Evolutionary conservation across 2,329 filamentous ascomycete genomes (phyloP).

Genomic region (Ophiocordyceps australis): DNA sequence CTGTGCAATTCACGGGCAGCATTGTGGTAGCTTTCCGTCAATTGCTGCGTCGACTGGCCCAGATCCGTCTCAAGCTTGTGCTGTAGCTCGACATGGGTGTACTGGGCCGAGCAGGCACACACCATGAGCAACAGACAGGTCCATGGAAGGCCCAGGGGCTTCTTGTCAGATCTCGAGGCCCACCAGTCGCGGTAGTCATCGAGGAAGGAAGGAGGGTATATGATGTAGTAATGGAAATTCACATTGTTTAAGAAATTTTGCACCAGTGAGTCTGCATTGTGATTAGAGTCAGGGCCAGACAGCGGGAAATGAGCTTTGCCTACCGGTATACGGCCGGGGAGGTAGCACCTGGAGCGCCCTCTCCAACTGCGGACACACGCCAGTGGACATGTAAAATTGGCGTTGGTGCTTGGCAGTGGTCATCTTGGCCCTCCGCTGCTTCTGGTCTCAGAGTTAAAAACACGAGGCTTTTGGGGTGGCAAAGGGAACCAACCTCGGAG

Average conservation of each 20-base stretch:
- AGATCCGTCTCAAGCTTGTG: constrained; percentile 13
- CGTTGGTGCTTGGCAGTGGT: constrained; percentile 4
- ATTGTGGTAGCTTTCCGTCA: constrained; percentile 14
- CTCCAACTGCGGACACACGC: constrained; percentile 11
- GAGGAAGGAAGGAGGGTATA: constrained; percentile 16
- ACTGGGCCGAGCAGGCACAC: constrained; percentile 17
- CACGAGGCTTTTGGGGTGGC: background rate
- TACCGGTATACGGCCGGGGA: constrained; percentile 15
- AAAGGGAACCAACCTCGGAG: constrained; percentile 7
- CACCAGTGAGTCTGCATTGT: constrained; percentile 13
- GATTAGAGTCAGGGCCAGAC: background rate
- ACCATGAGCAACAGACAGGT: constrained; percentile 18
- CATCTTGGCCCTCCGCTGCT: constrained; percentile 6
- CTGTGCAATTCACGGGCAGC: constrained; percentile 13
- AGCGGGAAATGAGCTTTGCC: constrained; percentile 1
- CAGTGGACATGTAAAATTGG: constrained; percentile 5
- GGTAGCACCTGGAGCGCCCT: constrained; percentile 14
- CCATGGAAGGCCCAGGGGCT: constrained; percentile 16
- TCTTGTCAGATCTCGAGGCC: constrained; percentile 9
- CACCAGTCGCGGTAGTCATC: constrained; percentile 18
- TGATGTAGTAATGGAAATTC: constrained; percentile 20
- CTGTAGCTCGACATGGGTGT: constrained; percentile 12
- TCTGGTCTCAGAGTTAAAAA: background rate
- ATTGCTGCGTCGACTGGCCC: constrained; percentile 8
- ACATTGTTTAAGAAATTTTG: constrained; percentile 18